A percentile compares a stretch with the other conserved stretches of the same genome.
phyloP scores from a whole-genome alignment of 495 filamentous ascomycete species.

The Cenococcum geophilum region DNA sequence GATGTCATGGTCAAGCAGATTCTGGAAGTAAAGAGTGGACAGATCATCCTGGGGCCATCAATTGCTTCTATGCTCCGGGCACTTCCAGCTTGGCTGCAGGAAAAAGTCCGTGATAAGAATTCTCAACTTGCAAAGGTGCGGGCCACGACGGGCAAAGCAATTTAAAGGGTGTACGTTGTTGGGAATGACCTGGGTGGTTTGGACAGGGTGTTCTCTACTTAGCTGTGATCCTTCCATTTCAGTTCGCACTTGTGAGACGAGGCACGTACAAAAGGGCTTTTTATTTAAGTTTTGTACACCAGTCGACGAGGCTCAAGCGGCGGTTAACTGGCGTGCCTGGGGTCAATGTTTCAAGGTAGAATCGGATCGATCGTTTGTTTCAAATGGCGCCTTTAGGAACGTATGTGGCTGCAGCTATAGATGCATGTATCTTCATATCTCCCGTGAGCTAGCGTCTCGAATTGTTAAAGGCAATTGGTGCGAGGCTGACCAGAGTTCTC shows the following conservation, averaged over 20 bases:
- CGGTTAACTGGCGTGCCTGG: neutral
- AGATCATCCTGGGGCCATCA: slow-evolving; percentile 27
- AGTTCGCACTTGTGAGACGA: neutral
- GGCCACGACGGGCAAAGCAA: slow-evolving; percentile 18
- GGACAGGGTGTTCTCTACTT: too few species aligned
- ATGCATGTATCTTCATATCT: neutral
- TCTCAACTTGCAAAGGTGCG: slow-evolving; percentile 19
- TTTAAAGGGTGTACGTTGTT: neutral
- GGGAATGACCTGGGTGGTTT: too few species aligned
- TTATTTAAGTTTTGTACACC: too few species aligned
- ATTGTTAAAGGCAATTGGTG: neutral
- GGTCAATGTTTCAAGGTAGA: neutral
- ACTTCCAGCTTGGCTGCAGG: slow-evolving; percentile 33
- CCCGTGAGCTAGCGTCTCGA: too few species aligned
- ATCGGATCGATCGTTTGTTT: neutral
- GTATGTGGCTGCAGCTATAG: neutral
- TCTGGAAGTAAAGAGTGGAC: slow-evolving; percentile 21
- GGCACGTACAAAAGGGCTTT: too few species aligned
- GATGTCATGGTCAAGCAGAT: slow-evolving; percentile 26
- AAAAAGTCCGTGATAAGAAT: slow-evolving; percentile 20
- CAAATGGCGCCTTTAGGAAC: neutral
- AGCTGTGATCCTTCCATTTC: too few species aligned
- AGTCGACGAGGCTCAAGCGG: slow-evolving; percentile 3
- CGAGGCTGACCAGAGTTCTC: neutral
- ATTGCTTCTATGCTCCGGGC: slow-evolving; percentile 25